These are phyloP conservation scores for Chrysosporium queenslandicum DNA, from an alignment of 2,329 filamentous ascomycete genomes.

Conservation along the genomic window DNA sequence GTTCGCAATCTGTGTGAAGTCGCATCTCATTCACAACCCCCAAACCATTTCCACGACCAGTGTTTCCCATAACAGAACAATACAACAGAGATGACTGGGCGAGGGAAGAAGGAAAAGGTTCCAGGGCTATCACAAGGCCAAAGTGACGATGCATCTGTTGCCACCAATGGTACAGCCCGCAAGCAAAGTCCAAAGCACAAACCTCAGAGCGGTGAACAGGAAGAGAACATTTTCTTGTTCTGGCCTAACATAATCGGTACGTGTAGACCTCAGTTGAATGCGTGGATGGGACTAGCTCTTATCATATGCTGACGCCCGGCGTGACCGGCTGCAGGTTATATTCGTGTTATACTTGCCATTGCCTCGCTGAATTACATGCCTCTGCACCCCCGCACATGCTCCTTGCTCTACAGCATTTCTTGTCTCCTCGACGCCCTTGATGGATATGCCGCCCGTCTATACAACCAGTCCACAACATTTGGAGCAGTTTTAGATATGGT, in stretches of 20 bases:
- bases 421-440: constrained; percentile 93
- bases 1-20: too few relatives aligned
- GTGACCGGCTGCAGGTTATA: constrained; percentile 50
- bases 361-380: constrained; percentile 99
- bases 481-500: constrained; percentile 98
- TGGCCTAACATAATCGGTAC: constrained; percentile 72
- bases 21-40: background rate
- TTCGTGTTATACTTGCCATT: constrained; percentile 67
- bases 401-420: constrained; percentile 73
- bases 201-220: constrained; percentile 19
- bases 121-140: constrained; percentile 4
- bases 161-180: constrained; percentile 5
- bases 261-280: too few relatives aligned
- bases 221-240: constrained; percentile 73
- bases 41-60: too few relatives aligned
- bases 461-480: constrained; percentile 89
- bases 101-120: constrained; percentile 34
- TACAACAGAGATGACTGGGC: constrained; percentile 10
- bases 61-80: background rate
- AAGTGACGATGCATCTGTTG: background rate
- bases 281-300: too few relatives aligned
- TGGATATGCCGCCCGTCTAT: constrained; percentile 76
- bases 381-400: constrained; percentile 91
- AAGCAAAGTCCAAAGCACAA: background rate
- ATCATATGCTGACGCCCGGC: background rate